These are phyloP conservation scores for Pulveroboletus frians DNA, from an alignment of 768 basidiomycete species.

Conservation along the genomic window DNA sequence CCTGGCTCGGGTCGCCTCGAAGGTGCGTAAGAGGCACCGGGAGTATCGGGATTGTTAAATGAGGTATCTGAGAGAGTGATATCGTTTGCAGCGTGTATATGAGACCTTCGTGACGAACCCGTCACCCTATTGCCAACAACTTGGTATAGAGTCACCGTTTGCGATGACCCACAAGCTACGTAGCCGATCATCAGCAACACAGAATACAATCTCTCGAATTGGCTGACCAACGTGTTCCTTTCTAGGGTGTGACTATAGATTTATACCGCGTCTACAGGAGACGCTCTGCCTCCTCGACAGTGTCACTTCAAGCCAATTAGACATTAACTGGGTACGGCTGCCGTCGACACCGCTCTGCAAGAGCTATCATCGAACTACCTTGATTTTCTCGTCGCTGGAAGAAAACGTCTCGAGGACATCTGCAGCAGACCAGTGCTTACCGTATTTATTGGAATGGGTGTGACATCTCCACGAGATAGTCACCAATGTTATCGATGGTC, in stretches of 20 bases:
- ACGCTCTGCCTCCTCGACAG: slow-evolving; percentile 31
- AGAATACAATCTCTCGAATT: background rate
- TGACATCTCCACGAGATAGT: slow-evolving; percentile 30
- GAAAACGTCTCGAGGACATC: slow-evolving; percentile 27
- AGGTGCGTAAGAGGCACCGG: slow-evolving; percentile 32
- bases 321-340: slow-evolving; percentile 16
- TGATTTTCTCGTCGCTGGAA: slow-evolving; percentile 23
- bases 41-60: slow-evolving; percentile 34
- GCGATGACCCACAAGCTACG: slow-evolving; percentile 26
- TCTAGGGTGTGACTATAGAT: slow-evolving; percentile 28
- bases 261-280: slow-evolving; percentile 33
- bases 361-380: slow-evolving; percentile 28
- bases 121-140: slow-evolving; percentile 26
- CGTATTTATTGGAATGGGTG: slow-evolving; percentile 32
- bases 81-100: background rate
- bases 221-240: slow-evolving; percentile 27
- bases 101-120: slow-evolving; percentile 9
- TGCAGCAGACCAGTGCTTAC: slow-evolving; percentile 29
- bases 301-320: slow-evolving; percentile 26
- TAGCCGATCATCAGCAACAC: background rate
- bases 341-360: slow-evolving; percentile 21
- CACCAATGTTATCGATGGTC: slow-evolving; percentile 26
- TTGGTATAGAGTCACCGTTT: slow-evolving; percentile 30
- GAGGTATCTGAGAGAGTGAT: slow-evolving; percentile 15
- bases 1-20: slow-evolving; percentile 27